A percentile compares a stretch with the other conserved stretches of the same genome.
Conservation (phyloP, 140 eudicot genomes). For the Oenanthe javanica region DNA sequence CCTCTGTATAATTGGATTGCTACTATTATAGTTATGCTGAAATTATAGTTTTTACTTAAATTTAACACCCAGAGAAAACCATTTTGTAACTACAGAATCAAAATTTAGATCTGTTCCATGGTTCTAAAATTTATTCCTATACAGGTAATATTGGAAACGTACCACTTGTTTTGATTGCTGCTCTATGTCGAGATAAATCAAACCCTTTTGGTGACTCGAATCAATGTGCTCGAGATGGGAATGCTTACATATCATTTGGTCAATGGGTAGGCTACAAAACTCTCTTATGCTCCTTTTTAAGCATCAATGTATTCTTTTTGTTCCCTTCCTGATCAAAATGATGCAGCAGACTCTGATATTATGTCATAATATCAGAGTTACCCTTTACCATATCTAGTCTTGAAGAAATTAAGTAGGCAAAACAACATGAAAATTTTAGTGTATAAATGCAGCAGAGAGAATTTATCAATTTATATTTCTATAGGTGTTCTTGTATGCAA, state of each 20-base stretch:
- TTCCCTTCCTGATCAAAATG: not conserved
- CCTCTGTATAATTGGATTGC: no score
- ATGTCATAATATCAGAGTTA: not conserved
- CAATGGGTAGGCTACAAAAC: constrained; percentile 67
- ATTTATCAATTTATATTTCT: not conserved
- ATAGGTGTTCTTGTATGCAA: not conserved
- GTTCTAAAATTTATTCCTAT: constrained; percentile 9
- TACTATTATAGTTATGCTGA: no score
- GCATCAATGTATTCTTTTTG: not conserved
- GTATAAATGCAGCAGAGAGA: not conserved
- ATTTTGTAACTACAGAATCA: no score
- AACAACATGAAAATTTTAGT: not conserved
- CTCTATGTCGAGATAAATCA: constrained; percentile 83
- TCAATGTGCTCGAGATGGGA: constrained; percentile 87
- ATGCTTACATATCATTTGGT: constrained; percentile 91
- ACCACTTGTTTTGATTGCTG: constrained; percentile 86
- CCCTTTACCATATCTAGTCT: not conserved
- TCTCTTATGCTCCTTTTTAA: not conserved
- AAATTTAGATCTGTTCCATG: not conserved
- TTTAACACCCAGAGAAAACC: no score
- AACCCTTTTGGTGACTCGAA: constrained; percentile 82
- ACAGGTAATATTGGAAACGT: constrained; percentile 92
- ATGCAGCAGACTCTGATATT: not conserved
- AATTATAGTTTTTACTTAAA: no score
- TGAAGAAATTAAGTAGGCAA: not conserved